Percentiles rank a stretch among this genome's conserved stretches.
Evolutionary conservation across 2,329 filamentous ascomycete species (phyloP).

Genomic region (Dactylonectria estremocensis): DNA sequence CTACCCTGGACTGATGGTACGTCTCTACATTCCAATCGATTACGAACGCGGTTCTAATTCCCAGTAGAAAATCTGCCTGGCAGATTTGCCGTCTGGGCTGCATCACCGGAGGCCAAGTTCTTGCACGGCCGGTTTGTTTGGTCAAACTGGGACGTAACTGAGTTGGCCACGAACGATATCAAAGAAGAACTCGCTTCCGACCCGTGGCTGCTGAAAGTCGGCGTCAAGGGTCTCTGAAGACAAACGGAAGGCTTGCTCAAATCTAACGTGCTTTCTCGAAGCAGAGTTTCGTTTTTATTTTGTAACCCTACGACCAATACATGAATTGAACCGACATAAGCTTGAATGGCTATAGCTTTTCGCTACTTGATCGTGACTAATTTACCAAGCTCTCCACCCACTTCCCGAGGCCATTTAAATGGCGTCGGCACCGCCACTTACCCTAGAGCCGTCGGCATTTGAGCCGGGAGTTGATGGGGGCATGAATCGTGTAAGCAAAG

Average conservation of each 20-base stretch:
- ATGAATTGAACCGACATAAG: background rate
- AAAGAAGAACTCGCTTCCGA: conserved; percentile 33
- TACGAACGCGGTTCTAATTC: background rate
- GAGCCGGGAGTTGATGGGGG: background rate
- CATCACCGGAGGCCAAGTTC: conserved; percentile 60
- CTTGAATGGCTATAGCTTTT: background rate
- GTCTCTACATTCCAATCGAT: background rate
- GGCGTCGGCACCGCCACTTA: background rate
- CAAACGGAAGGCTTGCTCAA: background rate
- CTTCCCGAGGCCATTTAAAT: background rate
- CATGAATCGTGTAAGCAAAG: background rate
- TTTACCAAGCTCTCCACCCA: background rate
- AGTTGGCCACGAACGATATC: conserved; percentile 49
- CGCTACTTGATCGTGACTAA: background rate
- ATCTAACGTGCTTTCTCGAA: no score
- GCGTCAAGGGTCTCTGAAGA: conserved; percentile 38
- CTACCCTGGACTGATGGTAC: conserved; percentile 42
- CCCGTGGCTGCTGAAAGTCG: conserved; percentile 43
- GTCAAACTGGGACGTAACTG: conserved; percentile 67
- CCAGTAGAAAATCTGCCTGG: conserved; percentile 55
- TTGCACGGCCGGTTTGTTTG: conserved; percentile 64
- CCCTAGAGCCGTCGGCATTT: background rate
- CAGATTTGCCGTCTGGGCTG: conserved; percentile 61
- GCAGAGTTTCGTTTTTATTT: background rate
- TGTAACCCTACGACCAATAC: background rate